Percentiles rank a stretch among this genome's conserved stretches.
These are phyloP conservation scores for Globisporangium middletonii DNA, from an alignment of 352 stramenopile genomes.

Conservation along the genomic window DNA sequence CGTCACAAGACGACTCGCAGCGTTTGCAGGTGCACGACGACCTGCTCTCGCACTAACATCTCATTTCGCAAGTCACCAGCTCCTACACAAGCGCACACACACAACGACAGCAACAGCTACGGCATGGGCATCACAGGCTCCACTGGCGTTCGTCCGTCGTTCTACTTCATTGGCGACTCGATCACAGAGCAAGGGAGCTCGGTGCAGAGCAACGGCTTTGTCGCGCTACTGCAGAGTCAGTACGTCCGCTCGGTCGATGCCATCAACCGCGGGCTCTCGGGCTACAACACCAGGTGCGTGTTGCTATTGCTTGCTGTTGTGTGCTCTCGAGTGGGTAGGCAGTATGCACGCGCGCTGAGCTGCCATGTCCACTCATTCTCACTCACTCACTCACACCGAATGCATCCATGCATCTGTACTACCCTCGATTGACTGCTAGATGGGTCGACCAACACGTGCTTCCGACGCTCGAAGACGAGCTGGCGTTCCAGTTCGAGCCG, in stretches of 20 bases:
- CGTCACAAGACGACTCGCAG: too few species aligned
- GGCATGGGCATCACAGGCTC: neutral
- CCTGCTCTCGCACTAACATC: too few species aligned
- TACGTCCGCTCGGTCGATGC: conserved; percentile 50
- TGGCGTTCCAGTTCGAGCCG: conserved; percentile 23
- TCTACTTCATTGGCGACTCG: conserved; percentile 60
- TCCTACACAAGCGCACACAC: neutral
- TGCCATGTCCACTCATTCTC: too few species aligned
- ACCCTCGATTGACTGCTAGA: conserved; percentile 10
- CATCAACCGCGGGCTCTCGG: conserved; percentile 47
- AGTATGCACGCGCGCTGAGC: too few species aligned
- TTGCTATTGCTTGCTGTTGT: too few species aligned
- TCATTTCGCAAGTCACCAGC: neutral
- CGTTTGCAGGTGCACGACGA: too few species aligned
- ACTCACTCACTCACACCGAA: neutral
- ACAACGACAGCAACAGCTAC: neutral
- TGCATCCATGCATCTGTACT: too few species aligned
- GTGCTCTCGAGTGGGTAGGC: too few species aligned
- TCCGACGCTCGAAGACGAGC: conserved; percentile 32
- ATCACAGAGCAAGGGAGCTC: conserved; percentile 52
- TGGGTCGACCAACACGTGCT: conserved; percentile 41
- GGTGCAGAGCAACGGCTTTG: conserved; percentile 31
- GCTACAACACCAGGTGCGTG: conserved; percentile 38
- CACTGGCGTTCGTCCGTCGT: conserved; percentile 10
- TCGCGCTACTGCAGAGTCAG: conserved; percentile 33